These are phyloP conservation scores for Trametes coccinea DNA, from an alignment of 768 basidiomycete species.

Conservation along the genomic window DNA sequence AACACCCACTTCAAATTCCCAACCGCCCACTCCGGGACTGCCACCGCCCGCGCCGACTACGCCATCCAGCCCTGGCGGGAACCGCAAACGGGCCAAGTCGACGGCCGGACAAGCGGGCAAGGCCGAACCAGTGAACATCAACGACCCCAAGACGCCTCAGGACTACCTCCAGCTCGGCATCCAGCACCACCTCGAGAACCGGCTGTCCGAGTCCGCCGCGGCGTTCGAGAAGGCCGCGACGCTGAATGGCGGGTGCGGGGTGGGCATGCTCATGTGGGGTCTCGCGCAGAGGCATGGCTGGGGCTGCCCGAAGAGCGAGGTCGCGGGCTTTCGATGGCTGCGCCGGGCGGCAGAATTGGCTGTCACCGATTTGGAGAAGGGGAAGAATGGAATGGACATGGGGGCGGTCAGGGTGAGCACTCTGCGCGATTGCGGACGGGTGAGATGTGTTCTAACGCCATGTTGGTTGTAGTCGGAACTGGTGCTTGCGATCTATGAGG, in stretches of 20 bases:
- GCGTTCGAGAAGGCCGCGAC: slow-evolving; percentile 80
- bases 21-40: slow-evolving; percentile 15
- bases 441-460: neutral
- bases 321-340: slow-evolving; percentile 79
- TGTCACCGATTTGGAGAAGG: slow-evolving; percentile 71
- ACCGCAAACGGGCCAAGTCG: slow-evolving; percentile 1
- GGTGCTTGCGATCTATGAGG: slow-evolving; percentile 87
- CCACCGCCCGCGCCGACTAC: slow-evolving; percentile 12
- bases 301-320: slow-evolving; percentile 82
- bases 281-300: slow-evolving; percentile 84
- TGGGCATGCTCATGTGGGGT: slow-evolving; percentile 94
- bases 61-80: slow-evolving; percentile 1
- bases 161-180: slow-evolving; percentile 79
- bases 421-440: neutral
- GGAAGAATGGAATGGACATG: slow-evolving; percentile 53
- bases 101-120: slow-evolving; percentile 4
- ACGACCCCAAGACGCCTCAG: slow-evolving; percentile 46
- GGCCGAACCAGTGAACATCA: neutral
- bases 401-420: slow-evolving; percentile 52
- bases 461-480: slow-evolving; percentile 60
- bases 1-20: slow-evolving; percentile 36
- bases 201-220: slow-evolving; percentile 62
- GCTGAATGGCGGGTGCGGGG: slow-evolving; percentile 74
- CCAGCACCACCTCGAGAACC: slow-evolving; percentile 72
- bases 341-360: slow-evolving; percentile 80